A percentile compares a stretch with the other conserved stretches of the same genome.
Evolutionary conservation across 345 rosid species (phyloP).

Genomic region (Brassica incana): DNA sequence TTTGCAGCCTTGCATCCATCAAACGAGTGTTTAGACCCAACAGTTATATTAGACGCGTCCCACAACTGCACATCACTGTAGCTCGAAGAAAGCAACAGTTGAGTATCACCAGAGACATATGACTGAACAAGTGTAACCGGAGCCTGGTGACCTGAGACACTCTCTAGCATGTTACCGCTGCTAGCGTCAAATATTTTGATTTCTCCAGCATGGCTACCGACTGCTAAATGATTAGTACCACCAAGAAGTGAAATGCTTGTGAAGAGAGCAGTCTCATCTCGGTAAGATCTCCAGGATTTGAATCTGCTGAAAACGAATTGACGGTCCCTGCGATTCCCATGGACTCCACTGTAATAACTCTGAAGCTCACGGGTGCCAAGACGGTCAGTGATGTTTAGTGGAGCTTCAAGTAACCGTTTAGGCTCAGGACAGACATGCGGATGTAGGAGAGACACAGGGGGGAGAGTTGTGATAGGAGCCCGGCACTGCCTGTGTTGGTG

Average conservation of each 20-base stretch:
- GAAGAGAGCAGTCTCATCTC: slow-evolving; percentile 79
- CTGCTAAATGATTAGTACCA: slow-evolving; percentile 80
- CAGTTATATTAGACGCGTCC: slow-evolving; percentile 72
- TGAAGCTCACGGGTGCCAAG: slow-evolving; percentile 82
- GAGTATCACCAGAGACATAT: slow-evolving; percentile 56
- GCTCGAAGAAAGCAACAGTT: slow-evolving; percentile 84
- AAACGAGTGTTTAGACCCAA: slow-evolving; percentile 73
- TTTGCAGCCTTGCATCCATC: slow-evolving; percentile 87
- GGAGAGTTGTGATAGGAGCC: slow-evolving; percentile 97
- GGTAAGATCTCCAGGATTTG: slow-evolving; percentile 90
- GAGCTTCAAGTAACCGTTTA: slow-evolving; percentile 86
- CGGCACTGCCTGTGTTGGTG: slow-evolving; percentile 99
- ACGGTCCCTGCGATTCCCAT: slow-evolving; percentile 92
- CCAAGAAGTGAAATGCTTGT: slow-evolving; percentile 84
- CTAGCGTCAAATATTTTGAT: slow-evolving; percentile 71
- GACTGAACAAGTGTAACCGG: slow-evolving; percentile 80
- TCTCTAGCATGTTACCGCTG: slow-evolving; percentile 68
- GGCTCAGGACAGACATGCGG: slow-evolving; percentile 98
- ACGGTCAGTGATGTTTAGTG: slow-evolving; percentile 80
- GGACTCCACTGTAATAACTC: slow-evolving; percentile 79
- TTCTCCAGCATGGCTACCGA: slow-evolving; percentile 87
- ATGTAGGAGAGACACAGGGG: slow-evolving; percentile 90
- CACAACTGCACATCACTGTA: slow-evolving; percentile 80
- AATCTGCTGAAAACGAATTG: slow-evolving; percentile 96
- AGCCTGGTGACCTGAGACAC: slow-evolving; percentile 71